Conservation (phyloP, 2,329 filamentous ascomycete genomes). For the Fusarium xyrophilum region DNA sequence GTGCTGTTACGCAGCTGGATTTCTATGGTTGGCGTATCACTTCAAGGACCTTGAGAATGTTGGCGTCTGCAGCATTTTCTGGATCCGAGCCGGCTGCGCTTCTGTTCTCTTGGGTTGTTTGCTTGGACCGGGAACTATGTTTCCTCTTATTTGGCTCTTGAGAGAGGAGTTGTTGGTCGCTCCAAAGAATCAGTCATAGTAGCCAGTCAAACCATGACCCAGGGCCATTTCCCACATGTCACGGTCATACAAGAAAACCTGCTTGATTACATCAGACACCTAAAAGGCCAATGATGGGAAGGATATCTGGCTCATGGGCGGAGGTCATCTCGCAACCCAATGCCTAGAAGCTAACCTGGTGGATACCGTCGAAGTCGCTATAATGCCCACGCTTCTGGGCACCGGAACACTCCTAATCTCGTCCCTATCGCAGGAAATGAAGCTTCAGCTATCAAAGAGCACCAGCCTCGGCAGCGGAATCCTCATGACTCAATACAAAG, state of each 20-base stretch:
- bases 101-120: background rate
- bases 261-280: constrained; percentile 24
- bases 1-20: constrained; percentile 20
- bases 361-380: constrained; percentile 42
- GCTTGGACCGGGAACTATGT: constrained; percentile 24
- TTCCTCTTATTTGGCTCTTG: constrained; percentile 31
- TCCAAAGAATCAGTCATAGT: constrained; percentile 42
- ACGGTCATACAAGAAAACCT: constrained; percentile 37
- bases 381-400: constrained; percentile 38
- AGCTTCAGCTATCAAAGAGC: constrained; percentile 15
- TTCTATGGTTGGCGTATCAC: constrained; percentile 38
- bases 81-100: background rate
- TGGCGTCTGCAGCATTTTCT: constrained; percentile 21
- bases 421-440: background rate
- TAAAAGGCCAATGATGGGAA: constrained; percentile 37
- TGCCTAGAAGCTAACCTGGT: constrained; percentile 43
- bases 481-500: constrained; percentile 32
- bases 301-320: constrained; percentile 50
- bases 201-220: constrained; percentile 34
- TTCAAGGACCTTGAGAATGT: constrained; percentile 35
- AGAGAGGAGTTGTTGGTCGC: constrained; percentile 27
- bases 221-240: constrained; percentile 31
- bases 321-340: constrained; percentile 40
- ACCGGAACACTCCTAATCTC: constrained; percentile 37
- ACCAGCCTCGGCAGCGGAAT: constrained; percentile 31